Base-by-base conservation (phyloP, 768 basidiomycete genomes). In the Lentinula aciculospora region DNA sequence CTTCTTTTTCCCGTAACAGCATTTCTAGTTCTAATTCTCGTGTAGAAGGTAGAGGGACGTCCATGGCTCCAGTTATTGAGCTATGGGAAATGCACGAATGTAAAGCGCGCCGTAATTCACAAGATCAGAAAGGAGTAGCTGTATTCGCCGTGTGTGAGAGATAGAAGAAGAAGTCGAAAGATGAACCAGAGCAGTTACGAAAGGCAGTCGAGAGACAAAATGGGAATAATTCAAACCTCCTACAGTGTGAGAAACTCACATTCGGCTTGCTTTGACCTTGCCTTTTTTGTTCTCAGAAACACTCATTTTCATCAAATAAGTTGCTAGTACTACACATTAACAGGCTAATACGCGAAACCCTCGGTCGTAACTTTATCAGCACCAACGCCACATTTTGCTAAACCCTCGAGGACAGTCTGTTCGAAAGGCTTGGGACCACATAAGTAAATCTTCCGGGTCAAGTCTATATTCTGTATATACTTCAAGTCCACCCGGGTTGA, bases 11-110 rank as follows among this genome's bases (percentile, higher is more conserved):
- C 64, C 89, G 78, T n/a, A 93, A 74, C 13, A 88, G 77, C 28
- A 82, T 79, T 71, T 94, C 92, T 40, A 94, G 84, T 69, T 92
- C 89, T 60, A 91, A 76, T 72, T 93, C 89, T 69, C 91, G 80
- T 53, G 82, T 72, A 45, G 85, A 80, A 21, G 91, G 92, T 27
- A 53, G n/a, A 23, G 51, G 21, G 32, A 90, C 72, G 60, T 84
- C 81, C 88, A 90, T 89, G 67, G 59, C 51, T 53, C 51, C 34
- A 37, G 27, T 13, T 15, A 28, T 19, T 32, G 53, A 37, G 36
- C 47, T 39, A 36, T 51, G 48, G 34, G 29, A 58, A 42, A 7
- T 37, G 51, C 13, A 53, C 12, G 15, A 25, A 23, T 23, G 4
- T 10, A 25, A 44, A 37, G 9, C 51, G 51, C 51, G 51, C 36